Evolutionary conservation across 257 asterid genomes (phyloP).

Genomic region (Solanum medicagineum): DNA sequence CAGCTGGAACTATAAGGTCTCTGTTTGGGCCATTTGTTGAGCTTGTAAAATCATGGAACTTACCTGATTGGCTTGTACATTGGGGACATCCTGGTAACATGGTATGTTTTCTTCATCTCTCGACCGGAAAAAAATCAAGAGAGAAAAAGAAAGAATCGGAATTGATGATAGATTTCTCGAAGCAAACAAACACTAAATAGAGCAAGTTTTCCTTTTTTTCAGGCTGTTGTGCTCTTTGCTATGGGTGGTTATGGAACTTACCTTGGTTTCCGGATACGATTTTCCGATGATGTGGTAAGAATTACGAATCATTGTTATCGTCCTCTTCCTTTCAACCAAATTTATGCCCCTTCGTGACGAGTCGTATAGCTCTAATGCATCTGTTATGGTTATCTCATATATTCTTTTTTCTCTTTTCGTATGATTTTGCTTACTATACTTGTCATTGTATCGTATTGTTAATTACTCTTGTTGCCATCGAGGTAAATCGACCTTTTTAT

Average conservation of each 20-base stretch:
- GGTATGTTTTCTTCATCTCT: slow-evolving; percentile 20
- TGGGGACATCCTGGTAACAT: slow-evolving; percentile 99
- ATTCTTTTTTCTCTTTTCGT: too few species aligned
- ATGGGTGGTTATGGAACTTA: slow-evolving; percentile 98
- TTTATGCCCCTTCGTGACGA: neutral
- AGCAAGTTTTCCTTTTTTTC: neutral
- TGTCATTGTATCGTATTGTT: neutral
- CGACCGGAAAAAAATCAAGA: neutral
- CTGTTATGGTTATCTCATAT: neutral
- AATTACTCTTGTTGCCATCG: neutral
- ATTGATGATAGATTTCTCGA: neutral
- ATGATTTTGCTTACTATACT: neutral
- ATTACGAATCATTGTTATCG: neutral
- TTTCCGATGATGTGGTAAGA: slow-evolving; percentile 63
- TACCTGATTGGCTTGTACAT: slow-evolving; percentile 87
- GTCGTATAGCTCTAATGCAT: neutral
- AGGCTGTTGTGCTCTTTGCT: slow-evolving; percentile 93
- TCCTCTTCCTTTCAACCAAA: neutral
- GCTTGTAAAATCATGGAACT: slow-evolving; percentile 55
- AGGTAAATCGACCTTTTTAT: neutral
- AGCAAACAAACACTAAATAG: neutral
- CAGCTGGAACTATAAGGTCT: slow-evolving; percentile 65
- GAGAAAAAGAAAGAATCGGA: neutral
- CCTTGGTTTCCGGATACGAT: slow-evolving; percentile 76
- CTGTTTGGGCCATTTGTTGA: slow-evolving; percentile 57